These are phyloP conservation scores for Cyberlindnera veronae DNA, from an alignment of 805 yeast species.

Conservation along the genomic window DNA sequence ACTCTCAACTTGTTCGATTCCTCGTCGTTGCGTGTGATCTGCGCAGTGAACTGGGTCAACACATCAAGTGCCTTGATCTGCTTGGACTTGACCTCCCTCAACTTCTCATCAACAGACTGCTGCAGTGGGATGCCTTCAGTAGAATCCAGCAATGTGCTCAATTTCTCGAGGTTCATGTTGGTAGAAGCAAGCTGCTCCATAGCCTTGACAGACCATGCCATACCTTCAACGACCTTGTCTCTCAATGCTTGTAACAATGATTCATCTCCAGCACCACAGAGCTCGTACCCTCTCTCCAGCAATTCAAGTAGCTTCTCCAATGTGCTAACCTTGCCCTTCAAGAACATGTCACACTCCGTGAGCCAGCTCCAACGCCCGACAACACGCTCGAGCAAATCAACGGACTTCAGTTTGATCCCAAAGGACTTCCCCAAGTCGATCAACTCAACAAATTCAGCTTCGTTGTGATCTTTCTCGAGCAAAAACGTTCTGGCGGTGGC, in stretches of 20 bases:
- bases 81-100: slow-evolving; percentile 13
- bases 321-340: slow-evolving; percentile 13
- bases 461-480: slow-evolving; percentile 26
- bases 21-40: slow-evolving; percentile 7
- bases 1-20: not conserved
- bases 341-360: slow-evolving; percentile 23
- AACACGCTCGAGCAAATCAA: slow-evolving; percentile 37
- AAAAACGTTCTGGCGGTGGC: slow-evolving; percentile 41
- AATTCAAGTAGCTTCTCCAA: slow-evolving; percentile 23
- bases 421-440: slow-evolving; percentile 57
- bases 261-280: slow-evolving; percentile 25
- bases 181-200: slow-evolving; percentile 6
- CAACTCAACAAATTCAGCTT: slow-evolving; percentile 49
- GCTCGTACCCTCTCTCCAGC: slow-evolving; percentile 25
- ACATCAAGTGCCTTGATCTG: slow-evolving; percentile 17
- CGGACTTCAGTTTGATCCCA: slow-evolving; percentile 52
- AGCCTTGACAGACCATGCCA: slow-evolving; percentile 13
- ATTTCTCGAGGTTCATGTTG: slow-evolving; percentile 7
- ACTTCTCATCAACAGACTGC: slow-evolving; percentile 7
- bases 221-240: slow-evolving; percentile 15
- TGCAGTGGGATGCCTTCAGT: slow-evolving; percentile 8
- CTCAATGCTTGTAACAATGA: slow-evolving; percentile 11
- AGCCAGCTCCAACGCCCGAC: slow-evolving; percentile 40
- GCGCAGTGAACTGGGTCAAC: slow-evolving; percentile 8
- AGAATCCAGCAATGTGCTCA: slow-evolving; percentile 1